Percentiles rank a stretch among this genome's conserved stretches.
phyloP scores from a whole-genome alignment of 331 rosid species.

The Acacia pycnantha region DNA sequence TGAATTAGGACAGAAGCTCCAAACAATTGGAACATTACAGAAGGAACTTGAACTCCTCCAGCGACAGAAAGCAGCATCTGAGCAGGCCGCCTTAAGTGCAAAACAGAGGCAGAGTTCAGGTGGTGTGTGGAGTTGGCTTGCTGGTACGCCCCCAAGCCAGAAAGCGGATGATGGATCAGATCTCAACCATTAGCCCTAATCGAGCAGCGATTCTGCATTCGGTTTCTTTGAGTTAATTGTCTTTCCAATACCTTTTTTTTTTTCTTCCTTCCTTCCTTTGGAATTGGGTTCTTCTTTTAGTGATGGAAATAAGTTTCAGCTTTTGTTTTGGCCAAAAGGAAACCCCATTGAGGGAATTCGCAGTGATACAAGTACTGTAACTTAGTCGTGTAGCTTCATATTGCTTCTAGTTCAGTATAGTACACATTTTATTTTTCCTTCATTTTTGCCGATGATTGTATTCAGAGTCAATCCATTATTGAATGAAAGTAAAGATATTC shows the following conservation, averaged over 20 bases:
- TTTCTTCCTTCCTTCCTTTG: neutral
- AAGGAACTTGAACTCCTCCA: conserved; percentile 91
- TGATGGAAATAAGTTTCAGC: conserved; percentile 51
- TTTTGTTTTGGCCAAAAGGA: conserved; percentile 38
- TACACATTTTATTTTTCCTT: conserved; percentile 36
- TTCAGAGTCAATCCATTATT: conserved; percentile 30
- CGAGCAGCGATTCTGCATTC: conserved; percentile 33
- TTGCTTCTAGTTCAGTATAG: conserved; percentile 35
- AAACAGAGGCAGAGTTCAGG: conserved; percentile 76
- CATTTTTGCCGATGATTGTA: conserved; percentile 44
- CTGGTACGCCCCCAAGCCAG: conserved; percentile 58
- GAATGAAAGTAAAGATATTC: conserved; percentile 38
- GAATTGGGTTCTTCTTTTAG: conserved; percentile 31
- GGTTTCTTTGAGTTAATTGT: conserved; percentile 26
- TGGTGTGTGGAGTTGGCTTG: conserved; percentile 93
- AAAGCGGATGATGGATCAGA: conserved; percentile 38
- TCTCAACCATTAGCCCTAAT: conserved; percentile 15
- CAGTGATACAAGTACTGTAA: conserved; percentile 42
- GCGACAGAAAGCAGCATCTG: conserved; percentile 86
- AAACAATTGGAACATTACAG: conserved; percentile 72
- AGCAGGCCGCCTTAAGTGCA: conserved; percentile 70
- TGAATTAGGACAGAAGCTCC: conserved; percentile 87
- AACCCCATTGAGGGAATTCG: conserved; percentile 36
- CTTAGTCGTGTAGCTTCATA: conserved; percentile 41
- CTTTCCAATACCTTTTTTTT: conserved; percentile 30